Percentiles rank a stretch among this genome's conserved stretches.
Conservation (phyloP, 208 protist species). For the Endotrypanum monterogeii region DNA sequence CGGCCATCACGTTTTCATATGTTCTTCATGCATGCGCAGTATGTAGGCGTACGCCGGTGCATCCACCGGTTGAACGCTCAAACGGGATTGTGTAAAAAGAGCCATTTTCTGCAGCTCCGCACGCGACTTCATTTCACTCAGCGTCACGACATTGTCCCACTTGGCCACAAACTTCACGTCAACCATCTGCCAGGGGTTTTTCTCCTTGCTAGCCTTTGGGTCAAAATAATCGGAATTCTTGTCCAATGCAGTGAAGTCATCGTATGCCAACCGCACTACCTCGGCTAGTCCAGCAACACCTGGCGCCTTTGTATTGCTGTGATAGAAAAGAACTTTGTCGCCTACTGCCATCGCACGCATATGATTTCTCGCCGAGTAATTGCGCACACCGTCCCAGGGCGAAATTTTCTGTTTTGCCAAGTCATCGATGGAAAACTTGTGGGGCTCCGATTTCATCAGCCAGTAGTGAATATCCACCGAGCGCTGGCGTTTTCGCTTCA, state of each 20-base stretch:
- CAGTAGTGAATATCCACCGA: conserved; percentile 54
- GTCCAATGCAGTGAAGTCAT: conserved; percentile 81
- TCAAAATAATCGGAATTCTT: conserved; percentile 75
- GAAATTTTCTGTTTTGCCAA: conserved; percentile 46
- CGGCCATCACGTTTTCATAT: neutral
- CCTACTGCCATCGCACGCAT: conserved; percentile 82
- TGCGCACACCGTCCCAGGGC: conserved; percentile 88
- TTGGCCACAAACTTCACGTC: conserved; percentile 77
- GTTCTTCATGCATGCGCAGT: conserved; percentile 30
- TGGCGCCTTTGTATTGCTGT: conserved; percentile 82
- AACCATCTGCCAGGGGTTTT: conserved; percentile 88
- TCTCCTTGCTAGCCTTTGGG: conserved; percentile 56
- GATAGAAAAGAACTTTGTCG: conserved; percentile 85
- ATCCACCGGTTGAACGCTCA: conserved; percentile 78
- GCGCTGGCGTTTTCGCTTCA: conserved; percentile 53
- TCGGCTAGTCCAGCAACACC: conserved; percentile 75
- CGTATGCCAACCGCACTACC: conserved; percentile 59
- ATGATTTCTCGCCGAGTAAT: conserved; percentile 85
- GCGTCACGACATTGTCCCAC: conserved; percentile 51
- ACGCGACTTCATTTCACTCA: conserved; percentile 60
- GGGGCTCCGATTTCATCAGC: conserved; percentile 87
- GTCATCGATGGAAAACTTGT: conserved; percentile 85
- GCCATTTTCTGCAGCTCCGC: conserved; percentile 63
- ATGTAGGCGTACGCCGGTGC: conserved; percentile 68
- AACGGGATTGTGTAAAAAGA: conserved; percentile 62